Conservation (phyloP, 352 stramenopile genomes). For the Phytopythium kandeliae region DNA sequence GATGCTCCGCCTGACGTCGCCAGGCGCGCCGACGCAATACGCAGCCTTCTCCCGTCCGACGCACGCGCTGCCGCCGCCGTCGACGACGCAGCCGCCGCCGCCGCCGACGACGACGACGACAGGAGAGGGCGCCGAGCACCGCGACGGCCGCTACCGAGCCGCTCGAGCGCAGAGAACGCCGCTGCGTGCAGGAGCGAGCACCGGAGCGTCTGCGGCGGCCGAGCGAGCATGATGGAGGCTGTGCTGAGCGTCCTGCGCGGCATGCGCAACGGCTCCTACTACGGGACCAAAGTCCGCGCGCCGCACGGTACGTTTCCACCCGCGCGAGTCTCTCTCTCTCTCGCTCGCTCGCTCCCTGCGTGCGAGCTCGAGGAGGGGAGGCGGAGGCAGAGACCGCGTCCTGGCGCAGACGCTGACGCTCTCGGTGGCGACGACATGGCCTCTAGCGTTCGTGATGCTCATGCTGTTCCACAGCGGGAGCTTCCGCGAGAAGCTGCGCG, state of each 20-base stretch:
- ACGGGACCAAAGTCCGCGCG: constrained; percentile 86
- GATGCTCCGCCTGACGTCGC: constrained; percentile 2
- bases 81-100: no score
- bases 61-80: no score
- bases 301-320: constrained; percentile 58
- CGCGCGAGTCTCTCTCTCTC: no score
- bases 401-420: no score
- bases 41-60: no score
- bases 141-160: not conserved
- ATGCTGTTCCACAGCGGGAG: constrained; percentile 83
- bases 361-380: no score
- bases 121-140: not conserved
- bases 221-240: constrained; percentile 34
- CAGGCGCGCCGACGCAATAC: constrained; percentile 2
- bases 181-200: not conserved
- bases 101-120: no score
- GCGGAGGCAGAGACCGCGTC: no score
- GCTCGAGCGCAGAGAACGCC: not conserved
- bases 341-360: no score
- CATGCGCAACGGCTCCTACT: constrained; percentile 84
- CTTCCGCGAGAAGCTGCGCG: constrained; percentile 67
- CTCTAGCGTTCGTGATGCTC: constrained; percentile 90
- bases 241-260: constrained; percentile 73
- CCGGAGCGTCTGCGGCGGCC: not conserved
- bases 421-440: no score